A percentile compares a stretch with the other conserved stretches of the same genome.
Evolutionary conservation across 2,329 filamentous ascomycete genomes (phyloP).

Genomic region (Colletotrichum liriopes): DNA sequence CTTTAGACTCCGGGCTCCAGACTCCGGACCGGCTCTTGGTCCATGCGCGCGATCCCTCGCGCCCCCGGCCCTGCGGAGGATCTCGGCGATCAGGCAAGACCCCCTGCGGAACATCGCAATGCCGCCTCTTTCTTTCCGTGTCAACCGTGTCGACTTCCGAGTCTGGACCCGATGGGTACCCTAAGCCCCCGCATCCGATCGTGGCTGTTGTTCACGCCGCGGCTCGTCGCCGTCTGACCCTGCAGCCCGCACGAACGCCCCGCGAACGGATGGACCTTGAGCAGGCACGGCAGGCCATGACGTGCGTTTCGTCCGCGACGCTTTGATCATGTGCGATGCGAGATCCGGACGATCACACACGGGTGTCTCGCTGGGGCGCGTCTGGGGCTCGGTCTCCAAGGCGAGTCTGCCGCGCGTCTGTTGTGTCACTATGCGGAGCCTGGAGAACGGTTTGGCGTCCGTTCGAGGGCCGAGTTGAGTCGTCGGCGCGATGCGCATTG

Average conservation of each 20-base stretch:
- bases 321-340: constrained; percentile 1
- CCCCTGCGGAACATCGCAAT: background rate
- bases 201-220: background rate
- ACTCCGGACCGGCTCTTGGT: background rate
- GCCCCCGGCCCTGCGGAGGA: background rate
- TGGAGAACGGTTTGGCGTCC: background rate
- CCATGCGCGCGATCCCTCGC: background rate
- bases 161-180: background rate
- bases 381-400: background rate
- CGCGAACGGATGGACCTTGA: background rate
- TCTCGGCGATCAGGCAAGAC: background rate
- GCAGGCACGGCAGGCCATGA: background rate
- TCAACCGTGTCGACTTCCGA: background rate
- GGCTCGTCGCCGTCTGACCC: background rate
- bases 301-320: constrained; percentile 3
- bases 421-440: background rate
- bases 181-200: background rate
- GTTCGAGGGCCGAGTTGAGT: background rate
- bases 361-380: background rate
- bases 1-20: no score
- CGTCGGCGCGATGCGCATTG: background rate
- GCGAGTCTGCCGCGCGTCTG: background rate
- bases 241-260: constrained; percentile 9
- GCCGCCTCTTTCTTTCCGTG: background rate
- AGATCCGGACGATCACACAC: constrained; percentile 27